These are phyloP conservation scores for Rubia tinctorum DNA, from an alignment of 305 asterid species.

Conservation along the genomic window DNA sequence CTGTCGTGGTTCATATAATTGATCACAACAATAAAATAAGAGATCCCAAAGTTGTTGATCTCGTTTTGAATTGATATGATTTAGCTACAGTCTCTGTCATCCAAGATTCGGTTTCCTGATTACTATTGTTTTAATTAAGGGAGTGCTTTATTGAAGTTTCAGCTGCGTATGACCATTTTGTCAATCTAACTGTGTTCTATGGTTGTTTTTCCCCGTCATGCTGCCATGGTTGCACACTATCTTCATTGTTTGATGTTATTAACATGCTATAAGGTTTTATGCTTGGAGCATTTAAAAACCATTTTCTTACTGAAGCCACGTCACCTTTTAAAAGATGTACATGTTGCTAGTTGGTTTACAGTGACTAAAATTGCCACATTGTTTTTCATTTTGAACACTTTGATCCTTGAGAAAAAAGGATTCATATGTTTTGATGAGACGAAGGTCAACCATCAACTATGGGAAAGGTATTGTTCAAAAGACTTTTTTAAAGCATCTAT, in stretches of 20 bases:
- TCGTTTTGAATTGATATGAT: not conserved
- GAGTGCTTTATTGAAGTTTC: not conserved
- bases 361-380: not conserved
- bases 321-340: not conserved
- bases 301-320: too few relatives aligned
- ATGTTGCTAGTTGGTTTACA: not conserved
- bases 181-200: not conserved
- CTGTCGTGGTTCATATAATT: not conserved
- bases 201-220: not conserved
- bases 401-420: too few relatives aligned
- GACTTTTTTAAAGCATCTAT: not conserved
- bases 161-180: not conserved
- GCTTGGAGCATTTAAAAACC: too few relatives aligned
- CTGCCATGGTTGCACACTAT: not conserved
- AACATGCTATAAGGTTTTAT: not conserved
- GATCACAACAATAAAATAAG: not conserved
- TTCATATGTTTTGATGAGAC: too few relatives aligned
- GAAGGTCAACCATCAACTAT: not conserved
- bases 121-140: not conserved
- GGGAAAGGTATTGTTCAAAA: not conserved
- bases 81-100: not conserved
- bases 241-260: not conserved
- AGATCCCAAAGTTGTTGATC: not conserved
- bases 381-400: not conserved
- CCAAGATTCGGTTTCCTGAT: not conserved